phyloP scores from a whole-genome alignment of 805 yeast species.

The Pichia manshurica region DNA sequence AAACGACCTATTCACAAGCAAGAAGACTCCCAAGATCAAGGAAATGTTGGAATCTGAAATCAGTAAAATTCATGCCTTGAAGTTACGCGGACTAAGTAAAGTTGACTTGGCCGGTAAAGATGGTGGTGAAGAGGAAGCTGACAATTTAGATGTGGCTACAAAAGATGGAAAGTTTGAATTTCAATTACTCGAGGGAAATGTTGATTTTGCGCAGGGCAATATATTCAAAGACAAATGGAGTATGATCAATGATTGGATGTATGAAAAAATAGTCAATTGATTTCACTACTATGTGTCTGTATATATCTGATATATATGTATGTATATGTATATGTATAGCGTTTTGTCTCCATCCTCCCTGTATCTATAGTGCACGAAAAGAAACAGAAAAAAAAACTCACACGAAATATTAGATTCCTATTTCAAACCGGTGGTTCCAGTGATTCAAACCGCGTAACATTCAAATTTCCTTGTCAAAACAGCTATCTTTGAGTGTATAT shows the following conservation, averaged over 20 bases:
- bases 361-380: no score
- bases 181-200: constrained; percentile 63
- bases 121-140: constrained; percentile 20
- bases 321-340: background rate
- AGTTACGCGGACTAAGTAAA: constrained; percentile 38
- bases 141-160: constrained; percentile 39
- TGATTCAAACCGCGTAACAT: no score
- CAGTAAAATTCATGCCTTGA: constrained; percentile 45
- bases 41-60: constrained; percentile 60
- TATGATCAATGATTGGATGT: constrained; percentile 75
- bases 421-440: no score
- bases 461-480: no score
- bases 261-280: constrained; percentile 60
- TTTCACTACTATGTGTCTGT: background rate
- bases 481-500: no score
- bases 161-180: constrained; percentile 50
- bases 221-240: constrained; percentile 48
- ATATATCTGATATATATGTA: background rate
- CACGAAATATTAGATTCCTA: no score
- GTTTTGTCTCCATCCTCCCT: background rate
- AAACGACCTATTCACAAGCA: constrained; percentile 75
- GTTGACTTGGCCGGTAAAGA: constrained; percentile 36
- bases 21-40: constrained; percentile 59
- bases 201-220: constrained; percentile 70
- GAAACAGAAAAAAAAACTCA: no score